Evolutionary conservation across 805 yeast genomes (phyloP).

Genomic region (Tetrapisispora arboricola): DNA sequence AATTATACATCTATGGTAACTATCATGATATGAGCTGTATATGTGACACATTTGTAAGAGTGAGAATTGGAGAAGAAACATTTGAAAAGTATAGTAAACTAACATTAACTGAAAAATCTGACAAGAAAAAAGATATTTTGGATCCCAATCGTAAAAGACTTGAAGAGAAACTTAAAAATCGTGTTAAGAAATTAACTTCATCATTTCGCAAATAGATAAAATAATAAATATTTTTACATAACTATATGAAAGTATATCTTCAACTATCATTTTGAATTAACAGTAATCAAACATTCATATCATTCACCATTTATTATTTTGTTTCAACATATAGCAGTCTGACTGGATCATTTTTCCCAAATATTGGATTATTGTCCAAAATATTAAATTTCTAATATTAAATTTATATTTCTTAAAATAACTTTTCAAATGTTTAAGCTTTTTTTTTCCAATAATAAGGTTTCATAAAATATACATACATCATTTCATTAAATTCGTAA

Average conservation of each 20-base stretch:
- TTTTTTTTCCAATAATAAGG: background rate
- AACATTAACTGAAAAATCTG: background rate
- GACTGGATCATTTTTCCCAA: too few species aligned
- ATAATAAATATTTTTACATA: background rate
- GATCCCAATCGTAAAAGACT: slow-evolving; percentile 21
- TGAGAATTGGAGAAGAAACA: slow-evolving; percentile 10
- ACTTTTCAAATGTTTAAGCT: too few species aligned
- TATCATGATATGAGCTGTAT: slow-evolving; percentile 14
- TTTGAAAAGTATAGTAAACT: background rate
- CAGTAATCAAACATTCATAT: too few species aligned
- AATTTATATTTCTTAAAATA: too few species aligned
- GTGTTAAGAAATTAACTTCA: slow-evolving; percentile 12
- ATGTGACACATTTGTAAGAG: slow-evolving; percentile 16
- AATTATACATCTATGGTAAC: slow-evolving; percentile 16
- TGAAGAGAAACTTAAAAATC: slow-evolving; percentile 18
- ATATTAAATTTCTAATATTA: too few species aligned
- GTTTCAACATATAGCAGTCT: too few species aligned
- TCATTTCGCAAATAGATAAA: background rate
- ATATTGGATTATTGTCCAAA: too few species aligned
- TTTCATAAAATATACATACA: slow-evolving; percentile 1
- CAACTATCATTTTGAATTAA: too few species aligned
- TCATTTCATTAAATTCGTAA: slow-evolving; percentile 1
- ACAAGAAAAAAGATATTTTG: background rate
- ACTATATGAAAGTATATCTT: background rate
- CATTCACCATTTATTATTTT: too few species aligned